Base-by-base conservation (phyloP, 371 early-diverging fungal species). In the Mucor plumbeus region DNA sequence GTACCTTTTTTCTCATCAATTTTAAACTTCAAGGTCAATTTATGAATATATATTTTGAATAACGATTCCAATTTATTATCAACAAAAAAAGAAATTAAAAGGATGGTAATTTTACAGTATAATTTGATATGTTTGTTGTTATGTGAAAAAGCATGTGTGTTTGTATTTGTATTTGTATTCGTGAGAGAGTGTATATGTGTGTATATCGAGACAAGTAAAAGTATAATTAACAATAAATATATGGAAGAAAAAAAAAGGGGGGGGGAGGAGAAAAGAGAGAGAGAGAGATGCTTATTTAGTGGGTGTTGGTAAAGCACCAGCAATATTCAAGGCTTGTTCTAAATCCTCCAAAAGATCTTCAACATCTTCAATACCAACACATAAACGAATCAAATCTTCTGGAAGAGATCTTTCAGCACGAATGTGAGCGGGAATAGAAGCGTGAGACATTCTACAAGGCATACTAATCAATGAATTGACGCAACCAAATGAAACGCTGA, bases 381-480 rank as follows among this genome's bases (percentile, higher is more conserved):
- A 97, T 17, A 99, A 79, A 17, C 99, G 90, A 73, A 99, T 95
- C 67, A 99, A 75, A 80, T 96, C 97, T 81, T 97, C 98, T 7
- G 97, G 94, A 63, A 99, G 78, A 6, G 83, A 88, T 21, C 96
- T 87, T 69, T 88, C 94, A 71, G 90, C 88, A 56, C 99, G 88
- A 11, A 96, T 87, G 62, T 92, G 88, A 10, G 92, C 94, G 13
- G 98, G 96, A 38, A 99, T 97, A 63, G 95, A 94, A 35, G 98
- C 95, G 69, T 99, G 99, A 0, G 96, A 95, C 99, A 99, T 99
- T 70, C 92, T 85, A 76, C 96, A 96, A 15, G 98, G 98, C 96
- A 98, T 96, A 75, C 95, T 94, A 69, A 98, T 97, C 67, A 98
- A 86, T 39, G 96, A 95, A 79, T 98, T 97, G 65, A 98, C 94